Base-by-base conservation (phyloP, 2,329 filamentous ascomycete species). In the Xylariaceae sp. region DNA sequence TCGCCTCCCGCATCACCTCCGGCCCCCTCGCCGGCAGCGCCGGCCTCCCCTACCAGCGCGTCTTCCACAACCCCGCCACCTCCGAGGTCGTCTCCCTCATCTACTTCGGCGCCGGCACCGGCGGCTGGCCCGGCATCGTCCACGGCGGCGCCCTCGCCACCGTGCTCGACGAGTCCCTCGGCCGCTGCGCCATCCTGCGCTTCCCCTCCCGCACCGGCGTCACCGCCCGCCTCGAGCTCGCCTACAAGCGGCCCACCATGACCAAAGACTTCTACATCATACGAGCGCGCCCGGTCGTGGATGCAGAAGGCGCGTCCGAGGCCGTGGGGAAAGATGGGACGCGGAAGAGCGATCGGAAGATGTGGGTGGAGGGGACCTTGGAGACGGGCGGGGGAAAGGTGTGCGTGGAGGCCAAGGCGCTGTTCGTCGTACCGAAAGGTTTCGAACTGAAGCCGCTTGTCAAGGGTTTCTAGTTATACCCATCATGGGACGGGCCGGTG, bases 101-200 rank as follows among this genome's bases (percentile, higher is more conserved):
- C 4, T 85, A 74, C 68, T 73, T 89, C 40, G 87, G 86, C 6
- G 61, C 69, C n/a, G 76, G 70, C 1, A 57, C 84, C 16, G 69
- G 74, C 36, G 85, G 87, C 3, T 90, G 84, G 83, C 85, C 85
- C 2, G 74, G 76, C 11, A 70, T 86, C 31, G 79, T 81, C 38
- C 86, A 91, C 64, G 86, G 86, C 41, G 86, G 86, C 12, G 70
- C 74, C 6, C 71, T 86, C 37, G 83, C 81, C 7, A 88, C 81
- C 1, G 61, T 87, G 3, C 64, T 89, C 29, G 78, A 87, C 59
- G 86, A 89, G 66, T 76, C 74, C 38, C 69, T 87, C 47, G 79
- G 80, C n/a, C 71, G 83, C 33, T 81, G 78, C 45, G 79, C 78
- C 9, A 65, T 79, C 41, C 58, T 63, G 34, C 56, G 61, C 24